A percentile compares a stretch with the other conserved stretches of the same genome.
Conservation (phyloP, 2,329 filamentous ascomycete genomes). For the Phoma herbarum region DNA sequence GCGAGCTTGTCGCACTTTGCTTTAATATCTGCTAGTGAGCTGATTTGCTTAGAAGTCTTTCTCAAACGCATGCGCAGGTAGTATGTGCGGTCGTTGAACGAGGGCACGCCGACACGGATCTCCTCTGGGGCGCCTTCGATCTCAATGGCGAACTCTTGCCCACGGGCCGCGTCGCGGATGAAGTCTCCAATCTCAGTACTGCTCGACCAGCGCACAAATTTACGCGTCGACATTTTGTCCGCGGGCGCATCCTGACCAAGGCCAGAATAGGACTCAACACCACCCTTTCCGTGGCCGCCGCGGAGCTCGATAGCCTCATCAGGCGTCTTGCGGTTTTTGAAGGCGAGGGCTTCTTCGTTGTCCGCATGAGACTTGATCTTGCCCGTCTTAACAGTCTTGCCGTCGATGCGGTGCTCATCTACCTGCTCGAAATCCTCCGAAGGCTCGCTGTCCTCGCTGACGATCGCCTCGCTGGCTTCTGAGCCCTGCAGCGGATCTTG, state of each 20-base stretch:
- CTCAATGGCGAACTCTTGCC: constrained; percentile 83
- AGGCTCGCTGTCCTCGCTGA: constrained; percentile 39
- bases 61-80: constrained; percentile 81
- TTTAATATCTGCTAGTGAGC: constrained; percentile 76
- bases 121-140: constrained; percentile 76
- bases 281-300: constrained; percentile 62
- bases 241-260: constrained; percentile 67
- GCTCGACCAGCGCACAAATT: constrained; percentile 87
- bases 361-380: constrained; percentile 42
- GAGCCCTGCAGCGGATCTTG: constrained; percentile 60
- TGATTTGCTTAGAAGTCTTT: constrained; percentile 74
- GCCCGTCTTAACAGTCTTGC: constrained; percentile 57
- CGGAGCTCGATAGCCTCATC: constrained; percentile 51
- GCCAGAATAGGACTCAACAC: constrained; percentile 75
- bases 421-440: constrained; percentile 55
- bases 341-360: constrained; percentile 1
- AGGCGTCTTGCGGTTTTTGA: constrained; percentile 36
- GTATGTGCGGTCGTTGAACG: constrained; percentile 89
- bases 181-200: constrained; percentile 94
- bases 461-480: constrained; percentile 37
- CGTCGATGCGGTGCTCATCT: constrained; percentile 62
- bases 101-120: constrained; percentile 82
- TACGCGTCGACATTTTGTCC: constrained; percentile 57
- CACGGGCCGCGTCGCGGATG: constrained; percentile 85
- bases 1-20: constrained; percentile 81